Percentiles rank a stretch among this genome's conserved stretches.
phyloP scores from a whole-genome alignment of 108 stramenopile genomes.

The Schizochytrium sp. region DNA sequence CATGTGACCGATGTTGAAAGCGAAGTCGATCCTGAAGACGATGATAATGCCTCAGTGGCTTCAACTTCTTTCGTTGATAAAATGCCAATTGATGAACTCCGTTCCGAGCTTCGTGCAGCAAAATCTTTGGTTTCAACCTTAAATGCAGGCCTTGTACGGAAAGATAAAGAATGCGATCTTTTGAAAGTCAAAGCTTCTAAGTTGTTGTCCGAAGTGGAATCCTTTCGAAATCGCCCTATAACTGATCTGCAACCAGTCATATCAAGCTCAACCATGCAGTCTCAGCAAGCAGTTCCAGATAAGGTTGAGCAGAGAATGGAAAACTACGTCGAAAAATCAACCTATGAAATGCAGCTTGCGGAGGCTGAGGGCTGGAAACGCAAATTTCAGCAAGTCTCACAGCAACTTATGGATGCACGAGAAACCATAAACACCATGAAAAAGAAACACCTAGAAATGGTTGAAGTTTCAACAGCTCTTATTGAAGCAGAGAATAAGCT shows the following conservation, averaged over 20 bases:
- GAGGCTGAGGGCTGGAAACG: slow-evolving; percentile 23
- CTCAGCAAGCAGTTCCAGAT: neutral
- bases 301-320: neutral
- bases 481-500: neutral
- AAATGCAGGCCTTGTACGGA: slow-evolving; percentile 8
- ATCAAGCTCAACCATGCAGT: neutral
- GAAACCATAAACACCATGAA: neutral
- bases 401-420: neutral
- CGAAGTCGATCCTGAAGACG: neutral
- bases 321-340: neutral
- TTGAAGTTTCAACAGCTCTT: neutral
- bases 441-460: slow-evolving; percentile 58
- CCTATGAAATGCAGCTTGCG: neutral
- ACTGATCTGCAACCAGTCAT: neutral
- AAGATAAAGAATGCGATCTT: neutral
- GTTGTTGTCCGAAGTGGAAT: neutral
- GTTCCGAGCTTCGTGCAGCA: neutral
- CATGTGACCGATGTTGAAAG: neutral
- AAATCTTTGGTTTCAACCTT: neutral
- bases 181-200: neutral
- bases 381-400: neutral
- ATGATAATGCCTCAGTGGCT: neutral
- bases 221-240: neutral
- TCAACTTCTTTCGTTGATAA: neutral
- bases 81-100: neutral